Conservation (phyloP, 202 grass and related monocot genomes). For the Cymbopogon flexuosus region DNA sequence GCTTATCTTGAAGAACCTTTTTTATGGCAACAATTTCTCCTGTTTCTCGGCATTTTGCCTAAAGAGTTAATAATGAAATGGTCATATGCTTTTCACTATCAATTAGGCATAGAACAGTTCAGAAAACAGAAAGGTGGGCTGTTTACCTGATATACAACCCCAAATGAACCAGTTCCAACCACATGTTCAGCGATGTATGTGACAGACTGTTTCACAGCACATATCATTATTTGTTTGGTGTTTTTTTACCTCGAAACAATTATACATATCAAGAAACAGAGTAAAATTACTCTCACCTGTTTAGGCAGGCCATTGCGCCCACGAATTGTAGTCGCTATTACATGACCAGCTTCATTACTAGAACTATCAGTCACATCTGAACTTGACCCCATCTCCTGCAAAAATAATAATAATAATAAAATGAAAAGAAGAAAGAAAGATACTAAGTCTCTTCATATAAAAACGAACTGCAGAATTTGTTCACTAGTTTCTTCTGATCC, state of each 20-base stretch:
- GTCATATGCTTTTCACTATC: not conserved
- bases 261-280: conserved; percentile 7
- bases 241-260: not conserved
- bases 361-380: conserved; percentile 50
- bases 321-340: conserved; percentile 61
- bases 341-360: conserved; percentile 53
- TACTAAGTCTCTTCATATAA: not conserved
- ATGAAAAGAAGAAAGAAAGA: conserved; percentile 15
- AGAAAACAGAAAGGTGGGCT: conserved; percentile 13
- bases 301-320: conserved; percentile 74
- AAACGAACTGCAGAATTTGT: conserved; percentile 14
- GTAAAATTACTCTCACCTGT: conserved; percentile 42
- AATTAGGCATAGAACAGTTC: not conserved
- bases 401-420: conserved; percentile 16
- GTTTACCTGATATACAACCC: conserved; percentile 87
- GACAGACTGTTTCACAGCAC: conserved; percentile 51
- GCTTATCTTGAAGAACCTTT: conserved; percentile 97
- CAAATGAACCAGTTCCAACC: conserved; percentile 94
- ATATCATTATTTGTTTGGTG: conserved; percentile 10
- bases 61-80: conserved; percentile 28
- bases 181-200: conserved; percentile 94
- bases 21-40: conserved; percentile 97
- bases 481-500: not conserved
- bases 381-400: conserved; percentile 58
- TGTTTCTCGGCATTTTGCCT: conserved; percentile 97